Conservation (phyloP, 2,329 filamentous ascomycete species). For the Venturia pyrina region DNA sequence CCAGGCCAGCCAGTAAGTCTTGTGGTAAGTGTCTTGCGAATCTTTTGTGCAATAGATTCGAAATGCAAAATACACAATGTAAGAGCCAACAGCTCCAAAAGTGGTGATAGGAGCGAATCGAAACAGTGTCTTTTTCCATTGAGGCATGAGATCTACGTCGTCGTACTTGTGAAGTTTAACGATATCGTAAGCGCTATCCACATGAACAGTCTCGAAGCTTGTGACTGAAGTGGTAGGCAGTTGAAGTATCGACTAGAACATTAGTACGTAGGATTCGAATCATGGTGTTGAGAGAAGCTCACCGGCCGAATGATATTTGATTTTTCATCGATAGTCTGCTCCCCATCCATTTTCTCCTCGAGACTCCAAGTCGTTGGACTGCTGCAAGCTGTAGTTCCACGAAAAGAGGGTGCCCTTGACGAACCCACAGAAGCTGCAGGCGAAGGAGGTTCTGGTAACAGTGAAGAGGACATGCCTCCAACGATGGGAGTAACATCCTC, state of each 20-base stretch:
- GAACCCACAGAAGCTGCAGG: neutral
- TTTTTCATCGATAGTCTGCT: constrained; percentile 5
- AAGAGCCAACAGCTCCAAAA: constrained; percentile 23
- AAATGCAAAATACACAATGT: constrained; percentile 38
- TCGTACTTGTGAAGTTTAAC: constrained; percentile 21
- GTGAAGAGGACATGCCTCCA: neutral
- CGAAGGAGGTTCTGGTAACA: neutral
- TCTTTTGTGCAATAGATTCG: constrained; percentile 43
- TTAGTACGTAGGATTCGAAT: neutral
- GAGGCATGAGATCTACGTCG: constrained; percentile 27
- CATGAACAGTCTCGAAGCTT: constrained; percentile 37
- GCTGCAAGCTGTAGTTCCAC: neutral
- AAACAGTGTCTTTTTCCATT: constrained; percentile 28
- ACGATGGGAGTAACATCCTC: neutral
- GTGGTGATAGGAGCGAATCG: constrained; percentile 26
- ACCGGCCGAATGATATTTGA: neutral
- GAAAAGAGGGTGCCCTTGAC: neutral
- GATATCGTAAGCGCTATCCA: constrained; percentile 2
- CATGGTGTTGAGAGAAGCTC: neutral
- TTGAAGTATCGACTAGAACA: neutral
- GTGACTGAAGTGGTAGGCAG: neutral
- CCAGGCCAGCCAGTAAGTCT: constrained; percentile 43
- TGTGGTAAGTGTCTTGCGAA: constrained; percentile 34
- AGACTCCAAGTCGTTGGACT: constrained; percentile 2
- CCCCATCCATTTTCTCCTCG: neutral